Evolutionary conservation across 2,329 filamentous ascomycete genomes (phyloP), one percentile per base, ranked within the genome.

Genomic region (Diaporthe caulivora): DNA sequence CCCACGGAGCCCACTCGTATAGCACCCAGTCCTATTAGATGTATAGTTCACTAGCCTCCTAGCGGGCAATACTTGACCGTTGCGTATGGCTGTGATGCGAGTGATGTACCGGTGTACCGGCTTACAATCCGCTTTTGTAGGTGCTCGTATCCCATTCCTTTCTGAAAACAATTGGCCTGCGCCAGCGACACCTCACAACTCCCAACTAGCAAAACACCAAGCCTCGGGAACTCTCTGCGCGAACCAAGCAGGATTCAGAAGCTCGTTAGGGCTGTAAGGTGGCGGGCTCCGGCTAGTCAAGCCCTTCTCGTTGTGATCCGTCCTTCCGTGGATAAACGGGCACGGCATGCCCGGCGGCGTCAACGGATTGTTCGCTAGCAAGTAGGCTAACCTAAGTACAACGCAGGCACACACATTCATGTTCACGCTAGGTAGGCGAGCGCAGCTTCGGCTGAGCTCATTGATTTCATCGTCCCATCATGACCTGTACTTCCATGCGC

Each of bases 391-490:
- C 34, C 5, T 65, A 24, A n/a, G 26, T 24, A 65, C 6, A 29
- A 65, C 21, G 60, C 42, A 47, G 60, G 60, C 26, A 64, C 37
- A 29, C n/a, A 29, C 21, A 17, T 5, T 34, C 34, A 9, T 64
- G 29, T 31, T 18, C 18, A 64, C 26, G 60, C 44, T 51, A 34
- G 13, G 6, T 40, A 11, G 17, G 2, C 49, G 34, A 34, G 34
- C 34, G 5, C 5, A 9, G 44, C 29, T 34, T 60, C 18, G 17
- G 26, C 18, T 65, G 44, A 49, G 42, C 3, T 34, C 2, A 37
- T 44, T 65, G 60, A 65, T 37, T 65, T 65, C 60, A 51, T 65
- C 60, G 44, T 65, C 60, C 60, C 60, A 65, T 65, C 44, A 65
- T 65, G 42, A 37, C 44, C 11, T 18, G 6, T 31, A 24, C 40